Evolutionary conservation across 495 filamentous ascomycete species (phyloP).

Genomic region (Terfezia boudieri): DNA sequence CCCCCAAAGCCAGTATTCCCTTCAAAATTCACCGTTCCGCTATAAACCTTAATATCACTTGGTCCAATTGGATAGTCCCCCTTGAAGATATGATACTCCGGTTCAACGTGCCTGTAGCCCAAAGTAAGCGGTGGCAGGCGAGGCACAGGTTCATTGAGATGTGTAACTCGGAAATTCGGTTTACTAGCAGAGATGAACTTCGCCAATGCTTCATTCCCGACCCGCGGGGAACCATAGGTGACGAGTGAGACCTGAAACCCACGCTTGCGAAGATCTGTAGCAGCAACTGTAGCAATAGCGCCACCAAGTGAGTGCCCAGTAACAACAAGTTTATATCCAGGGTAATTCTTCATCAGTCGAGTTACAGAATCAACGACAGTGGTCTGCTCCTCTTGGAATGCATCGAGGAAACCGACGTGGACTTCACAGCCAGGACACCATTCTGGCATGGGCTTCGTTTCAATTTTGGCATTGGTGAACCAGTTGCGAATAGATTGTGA

Average conservation of each 20-base stretch:
- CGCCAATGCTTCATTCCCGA: constrained; percentile 31
- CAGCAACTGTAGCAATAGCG: constrained; percentile 36
- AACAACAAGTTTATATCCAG: constrained; percentile 27
- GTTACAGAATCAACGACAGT: constrained; percentile 25
- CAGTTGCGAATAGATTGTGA: constrained; percentile 39
- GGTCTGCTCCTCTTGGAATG: constrained; percentile 27
- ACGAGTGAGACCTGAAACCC: constrained; percentile 29
- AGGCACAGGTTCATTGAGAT: constrained; percentile 37
- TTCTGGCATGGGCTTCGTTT: constrained; percentile 15
- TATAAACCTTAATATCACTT: constrained; percentile 5
- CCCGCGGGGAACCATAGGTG: constrained; percentile 36
- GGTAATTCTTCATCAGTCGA: constrained; percentile 18
- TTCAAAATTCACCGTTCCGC: constrained; percentile 6
- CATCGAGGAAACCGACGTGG: constrained; percentile 32
- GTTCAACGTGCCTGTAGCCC: constrained; percentile 32
- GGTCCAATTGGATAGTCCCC: constrained; percentile 4
- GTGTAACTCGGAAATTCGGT: constrained; percentile 35
- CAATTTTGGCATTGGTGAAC: constrained; percentile 37
- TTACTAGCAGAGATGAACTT: constrained; percentile 30
- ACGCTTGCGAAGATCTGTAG: constrained; percentile 29
- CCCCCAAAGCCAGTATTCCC: constrained; percentile 10
- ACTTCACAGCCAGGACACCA: constrained; percentile 30
- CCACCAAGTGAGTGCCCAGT: constrained; percentile 41
- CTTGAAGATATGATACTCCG: constrained; percentile 29
- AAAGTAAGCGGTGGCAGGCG: constrained; percentile 28